phyloP scores from a whole-genome alignment of 139 green algal genomes.

The Tetradesmus lagerheimii region DNA sequence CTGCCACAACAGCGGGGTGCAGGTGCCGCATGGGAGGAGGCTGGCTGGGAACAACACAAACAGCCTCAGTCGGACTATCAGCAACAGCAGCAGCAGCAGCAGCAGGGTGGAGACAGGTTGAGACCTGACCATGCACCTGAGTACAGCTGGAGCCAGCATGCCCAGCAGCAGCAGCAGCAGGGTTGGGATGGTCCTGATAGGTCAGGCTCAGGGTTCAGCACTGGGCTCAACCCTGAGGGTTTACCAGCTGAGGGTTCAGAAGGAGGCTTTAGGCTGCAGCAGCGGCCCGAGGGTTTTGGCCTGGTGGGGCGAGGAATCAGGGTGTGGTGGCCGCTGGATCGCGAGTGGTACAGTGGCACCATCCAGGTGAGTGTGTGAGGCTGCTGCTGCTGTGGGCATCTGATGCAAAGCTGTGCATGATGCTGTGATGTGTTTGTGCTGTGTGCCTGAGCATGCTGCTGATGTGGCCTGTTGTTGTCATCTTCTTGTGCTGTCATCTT shows the following conservation, averaged over 20 bases:
- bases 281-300: neutral
- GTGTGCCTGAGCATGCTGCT: too few relatives aligned
- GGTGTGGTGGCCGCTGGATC: conserved; percentile 27
- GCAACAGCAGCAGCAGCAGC: conserved; percentile 11
- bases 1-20: neutral
- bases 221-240: neutral
- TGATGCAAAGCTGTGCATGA: too few relatives aligned
- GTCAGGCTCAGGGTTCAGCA: neutral
- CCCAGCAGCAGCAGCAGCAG: neutral
- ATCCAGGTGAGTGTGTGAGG: conserved; percentile 22
- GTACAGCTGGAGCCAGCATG: neutral
- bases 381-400: neutral
- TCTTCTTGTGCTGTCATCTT: too few relatives aligned
- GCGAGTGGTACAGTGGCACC: neutral
- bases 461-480: too few relatives aligned
- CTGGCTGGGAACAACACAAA: neutral
- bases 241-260: neutral
- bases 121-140: neutral
- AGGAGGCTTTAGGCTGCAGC: neutral
- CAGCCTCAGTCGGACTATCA: conserved; percentile 5
- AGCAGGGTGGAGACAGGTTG: neutral
- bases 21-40: neutral
- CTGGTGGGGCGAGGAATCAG: neutral
- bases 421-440: too few relatives aligned
- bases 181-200: neutral